Evolutionary conservation across 1,139 yeast species (phyloP).

Genomic region (Yamadazyma jaroonii): DNA sequence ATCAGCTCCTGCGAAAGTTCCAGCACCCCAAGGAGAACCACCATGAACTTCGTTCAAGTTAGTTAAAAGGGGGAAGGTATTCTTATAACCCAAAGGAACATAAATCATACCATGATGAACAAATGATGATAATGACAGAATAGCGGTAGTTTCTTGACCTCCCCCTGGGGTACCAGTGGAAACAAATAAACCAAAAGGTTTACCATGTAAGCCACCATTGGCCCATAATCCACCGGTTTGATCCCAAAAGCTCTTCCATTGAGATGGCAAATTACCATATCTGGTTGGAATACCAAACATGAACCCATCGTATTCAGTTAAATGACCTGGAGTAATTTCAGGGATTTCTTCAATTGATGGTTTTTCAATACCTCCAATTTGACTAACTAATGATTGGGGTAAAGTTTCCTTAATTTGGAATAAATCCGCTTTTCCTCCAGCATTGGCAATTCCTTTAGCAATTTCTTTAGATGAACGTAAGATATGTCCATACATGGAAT

Average conservation of each 20-base stretch:
- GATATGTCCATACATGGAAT: constrained; percentile 80
- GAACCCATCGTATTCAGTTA: constrained; percentile 68
- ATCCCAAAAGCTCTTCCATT: constrained; percentile 80
- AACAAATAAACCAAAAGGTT: constrained; percentile 72
- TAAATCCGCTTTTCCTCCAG: constrained; percentile 71
- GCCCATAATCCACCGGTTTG: constrained; percentile 84
- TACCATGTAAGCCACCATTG: constrained; percentile 67
- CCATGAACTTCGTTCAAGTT: constrained; percentile 72
- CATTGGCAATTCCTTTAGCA: constrained; percentile 65
- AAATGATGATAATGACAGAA: constrained; percentile 62
- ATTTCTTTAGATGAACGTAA: constrained; percentile 64
- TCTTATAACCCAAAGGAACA: constrained; percentile 78
- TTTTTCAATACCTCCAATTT: constrained; percentile 62
- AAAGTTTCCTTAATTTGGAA: constrained; percentile 82
- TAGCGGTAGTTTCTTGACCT: constrained; percentile 72
- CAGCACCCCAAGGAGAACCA: constrained; percentile 89
- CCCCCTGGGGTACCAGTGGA: constrained; percentile 85
- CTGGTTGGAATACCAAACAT: constrained; percentile 82
- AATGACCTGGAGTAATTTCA: constrained; percentile 58
- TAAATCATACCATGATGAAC: constrained; percentile 78
- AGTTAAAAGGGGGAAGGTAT: constrained; percentile 55
- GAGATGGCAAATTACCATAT: constrained; percentile 79
- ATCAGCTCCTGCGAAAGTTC: constrained; percentile 72
- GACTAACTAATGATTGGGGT: constrained; percentile 53
- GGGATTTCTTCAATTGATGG: constrained; percentile 53